phyloP scores from a whole-genome alignment of 2,329 filamentous ascomycete genomes.

The Aspergillus nomiae region DNA sequence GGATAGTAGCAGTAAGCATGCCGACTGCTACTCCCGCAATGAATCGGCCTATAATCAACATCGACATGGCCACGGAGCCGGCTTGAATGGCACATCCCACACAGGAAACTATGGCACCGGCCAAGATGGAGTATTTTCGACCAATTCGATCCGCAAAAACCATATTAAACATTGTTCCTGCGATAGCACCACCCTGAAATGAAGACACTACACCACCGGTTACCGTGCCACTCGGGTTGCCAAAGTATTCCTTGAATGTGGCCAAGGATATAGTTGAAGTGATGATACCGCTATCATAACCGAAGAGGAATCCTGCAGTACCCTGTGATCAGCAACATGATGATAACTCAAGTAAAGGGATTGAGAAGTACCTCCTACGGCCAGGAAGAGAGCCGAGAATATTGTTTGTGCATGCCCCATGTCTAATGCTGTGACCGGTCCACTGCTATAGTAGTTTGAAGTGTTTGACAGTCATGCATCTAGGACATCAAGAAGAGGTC shows the following conservation, averaged over 20 bases:
- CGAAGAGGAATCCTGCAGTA: constrained; percentile 32
- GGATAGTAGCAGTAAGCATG: constrained; percentile 30
- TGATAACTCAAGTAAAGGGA: background rate
- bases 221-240: constrained; percentile 19
- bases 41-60: constrained; percentile 33
- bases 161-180: constrained; percentile 10
- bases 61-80: constrained; percentile 26
- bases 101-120: background rate
- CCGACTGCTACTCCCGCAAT: constrained; percentile 31
- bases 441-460: background rate
- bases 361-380: constrained; percentile 20
- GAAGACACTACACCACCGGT: constrained; percentile 39
- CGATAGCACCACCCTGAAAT: constrained; percentile 39
- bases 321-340: background rate
- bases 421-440: background rate
- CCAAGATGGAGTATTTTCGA: constrained; percentile 3
- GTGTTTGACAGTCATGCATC: background rate
- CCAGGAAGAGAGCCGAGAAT: constrained; percentile 22
- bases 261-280: constrained; percentile 33
- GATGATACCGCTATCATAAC: constrained; percentile 36
- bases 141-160: constrained; percentile 1
- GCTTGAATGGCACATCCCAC: constrained; percentile 26
- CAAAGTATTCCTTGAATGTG: constrained; percentile 29
- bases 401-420: constrained; percentile 11
- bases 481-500: background rate